phyloP scores from a whole-genome alignment of 345 rosid genomes.

The rapeseed (Brassica napus) region Da-Ae NC_063450.1:41116001-41116500 shows the following conservation, averaged over 20 bases:
- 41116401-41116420: slow-evolving; percentile 54
- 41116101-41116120: slow-evolving; percentile 49
- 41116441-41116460: slow-evolving; percentile 69
- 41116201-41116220: slow-evolving; percentile 47
- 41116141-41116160: slow-evolving; percentile 43
- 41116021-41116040: too few relatives aligned
- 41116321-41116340: slow-evolving; percentile 40
- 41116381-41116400: slow-evolving; percentile 60
- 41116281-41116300: not conserved
- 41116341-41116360: slow-evolving; percentile 54
- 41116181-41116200: slow-evolving; percentile 49
- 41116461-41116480: slow-evolving; percentile 66
- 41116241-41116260: slow-evolving; percentile 49
- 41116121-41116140: slow-evolving; percentile 43
- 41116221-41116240: slow-evolving; percentile 42
- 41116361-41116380: slow-evolving; percentile 50
- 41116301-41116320: not conserved
- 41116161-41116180: slow-evolving; percentile 49
- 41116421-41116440: slow-evolving; percentile 59
- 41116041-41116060: too few relatives aligned
- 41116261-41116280: slow-evolving; percentile 8
- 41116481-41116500: slow-evolving; percentile 73
- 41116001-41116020: too few relatives aligned
- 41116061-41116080: too few relatives aligned
- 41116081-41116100: not conserved